Conservation (phyloP, 805 yeast genomes). For the Myxozyma geophila region DNA sequence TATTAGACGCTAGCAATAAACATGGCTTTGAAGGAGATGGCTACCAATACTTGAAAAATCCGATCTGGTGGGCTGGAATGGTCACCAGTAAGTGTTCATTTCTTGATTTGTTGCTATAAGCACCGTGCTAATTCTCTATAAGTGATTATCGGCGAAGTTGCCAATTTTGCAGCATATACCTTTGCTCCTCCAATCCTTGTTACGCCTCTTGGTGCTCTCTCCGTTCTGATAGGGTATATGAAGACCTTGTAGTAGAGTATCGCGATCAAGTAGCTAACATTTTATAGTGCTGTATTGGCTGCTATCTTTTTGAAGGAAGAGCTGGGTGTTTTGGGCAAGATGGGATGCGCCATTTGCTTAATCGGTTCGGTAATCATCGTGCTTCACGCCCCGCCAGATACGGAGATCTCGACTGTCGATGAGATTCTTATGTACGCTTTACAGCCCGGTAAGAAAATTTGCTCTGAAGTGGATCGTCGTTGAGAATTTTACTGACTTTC, state of each 20-base stretch:
- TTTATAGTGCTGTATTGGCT: constrained; percentile 69
- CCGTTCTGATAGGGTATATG: constrained; percentile 75
- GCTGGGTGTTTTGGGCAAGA: constrained; percentile 81
- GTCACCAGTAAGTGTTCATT: constrained; percentile 49
- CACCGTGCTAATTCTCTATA: not conserved
- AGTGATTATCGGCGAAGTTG: constrained; percentile 87
- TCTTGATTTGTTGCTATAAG: not conserved
- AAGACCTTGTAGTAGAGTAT: too few species aligned
- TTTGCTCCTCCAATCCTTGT: constrained; percentile 93
- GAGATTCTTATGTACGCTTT: constrained; percentile 82
- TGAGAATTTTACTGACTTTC: not conserved
- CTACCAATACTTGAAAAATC: constrained; percentile 77
- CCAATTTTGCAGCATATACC: constrained; percentile 92
- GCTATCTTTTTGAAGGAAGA: constrained; percentile 84
- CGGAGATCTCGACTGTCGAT: constrained; percentile 84
- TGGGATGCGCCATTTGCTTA: constrained; percentile 91
- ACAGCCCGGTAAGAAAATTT: constrained; percentile 53
- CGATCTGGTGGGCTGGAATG: constrained; percentile 95
- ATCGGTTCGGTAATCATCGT: constrained; percentile 88
- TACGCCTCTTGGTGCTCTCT: constrained; percentile 88
- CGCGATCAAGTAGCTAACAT: not conserved
- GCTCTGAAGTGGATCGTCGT: not conserved
- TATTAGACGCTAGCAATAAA: constrained; percentile 66
- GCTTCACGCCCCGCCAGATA: constrained; percentile 92
- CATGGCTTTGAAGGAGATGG: constrained; percentile 73